A percentile compares a stretch with the other conserved stretches of the same genome.
These are phyloP conservation scores for Echinosophora koreensis DNA, from an alignment of 306 rosid genomes.

Conservation along the genomic window DNA sequence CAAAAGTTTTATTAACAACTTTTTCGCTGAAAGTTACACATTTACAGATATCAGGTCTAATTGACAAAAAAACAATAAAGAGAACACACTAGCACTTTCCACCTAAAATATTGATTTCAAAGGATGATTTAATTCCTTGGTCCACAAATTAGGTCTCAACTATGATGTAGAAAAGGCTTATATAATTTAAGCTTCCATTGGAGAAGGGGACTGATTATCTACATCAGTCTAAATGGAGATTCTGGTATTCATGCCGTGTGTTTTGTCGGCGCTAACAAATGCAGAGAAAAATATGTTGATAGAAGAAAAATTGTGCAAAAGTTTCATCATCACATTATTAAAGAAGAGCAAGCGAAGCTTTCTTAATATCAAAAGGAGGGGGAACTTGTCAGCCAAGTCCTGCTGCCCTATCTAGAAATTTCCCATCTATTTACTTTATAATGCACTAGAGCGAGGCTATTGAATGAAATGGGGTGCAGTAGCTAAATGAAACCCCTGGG, in stretches of 20 bases:
- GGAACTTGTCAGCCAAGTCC: too few relatives aligned
- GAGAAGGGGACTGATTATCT: slow-evolving; percentile 6
- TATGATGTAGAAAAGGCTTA: slow-evolving; percentile 12
- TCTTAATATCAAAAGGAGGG: neutral
- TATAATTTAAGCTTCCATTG: slow-evolving; percentile 6
- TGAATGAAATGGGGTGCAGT: neutral
- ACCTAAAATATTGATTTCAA: slow-evolving; percentile 12
- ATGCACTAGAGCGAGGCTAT: too few relatives aligned
- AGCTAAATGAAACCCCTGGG: neutral
- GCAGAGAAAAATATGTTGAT: slow-evolving; percentile 19
- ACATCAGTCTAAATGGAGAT: slow-evolving; percentile 26
- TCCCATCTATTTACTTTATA: too few relatives aligned
- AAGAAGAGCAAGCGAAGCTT: slow-evolving; percentile 10
- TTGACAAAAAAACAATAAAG: slow-evolving; percentile 19
- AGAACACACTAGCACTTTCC: slow-evolving; percentile 31
- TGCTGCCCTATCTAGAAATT: too few relatives aligned
- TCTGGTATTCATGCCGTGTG: neutral
- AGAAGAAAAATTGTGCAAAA: neutral
- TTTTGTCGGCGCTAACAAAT: slow-evolving; percentile 14
- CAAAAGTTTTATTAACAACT: slow-evolving; percentile 42
- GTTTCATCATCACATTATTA: neutral
- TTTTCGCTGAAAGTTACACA: slow-evolving; percentile 10
- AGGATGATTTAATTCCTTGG: slow-evolving; percentile 2
- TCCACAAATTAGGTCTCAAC: neutral
- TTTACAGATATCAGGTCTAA: slow-evolving; percentile 17